Evolutionary conservation across 2,329 filamentous ascomycete genomes (phyloP).

Genomic region (Trichophyton simii): DNA sequence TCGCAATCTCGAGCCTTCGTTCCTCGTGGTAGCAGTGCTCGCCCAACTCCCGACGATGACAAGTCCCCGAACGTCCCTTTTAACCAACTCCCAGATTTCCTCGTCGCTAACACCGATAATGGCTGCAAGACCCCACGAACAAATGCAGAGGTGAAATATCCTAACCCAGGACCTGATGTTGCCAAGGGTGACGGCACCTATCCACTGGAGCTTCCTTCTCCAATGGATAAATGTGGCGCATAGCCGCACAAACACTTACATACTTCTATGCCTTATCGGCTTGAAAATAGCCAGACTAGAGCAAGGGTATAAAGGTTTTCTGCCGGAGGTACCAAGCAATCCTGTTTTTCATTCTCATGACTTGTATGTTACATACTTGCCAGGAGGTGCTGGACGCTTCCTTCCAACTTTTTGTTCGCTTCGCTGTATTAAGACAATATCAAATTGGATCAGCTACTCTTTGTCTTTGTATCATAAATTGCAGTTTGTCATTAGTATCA

Average conservation of each 20-base stretch:
- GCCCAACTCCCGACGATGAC: constrained; percentile 14
- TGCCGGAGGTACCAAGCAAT: too few species aligned
- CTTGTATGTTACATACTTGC: not conserved
- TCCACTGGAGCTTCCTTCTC: constrained; percentile 27
- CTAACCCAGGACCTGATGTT: constrained; percentile 33
- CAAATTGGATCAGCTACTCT: not conserved
- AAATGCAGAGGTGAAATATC: constrained; percentile 33
- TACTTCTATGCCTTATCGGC: not conserved
- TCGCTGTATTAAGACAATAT: not conserved
- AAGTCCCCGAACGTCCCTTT: constrained; percentile 14
- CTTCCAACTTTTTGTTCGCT: not conserved
- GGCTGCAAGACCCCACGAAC: constrained; percentile 25
- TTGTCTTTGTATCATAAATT: not conserved
- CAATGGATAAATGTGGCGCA: not conserved
- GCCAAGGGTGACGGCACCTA: constrained; percentile 34
- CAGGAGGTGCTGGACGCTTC: not conserved
- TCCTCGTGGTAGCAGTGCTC: not conserved
- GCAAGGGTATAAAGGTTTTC: not conserved
- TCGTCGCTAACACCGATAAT: constrained; percentile 18
- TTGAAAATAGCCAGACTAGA: not conserved
- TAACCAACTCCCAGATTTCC: constrained; percentile 17
- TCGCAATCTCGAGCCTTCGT: not conserved
- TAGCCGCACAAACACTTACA: not conserved
- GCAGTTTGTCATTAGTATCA: too few species aligned
- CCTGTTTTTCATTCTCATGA: not conserved